phyloP scores from a whole-genome alignment of 495 filamentous ascomycete species.

The Rusavskia elegans region DNA sequence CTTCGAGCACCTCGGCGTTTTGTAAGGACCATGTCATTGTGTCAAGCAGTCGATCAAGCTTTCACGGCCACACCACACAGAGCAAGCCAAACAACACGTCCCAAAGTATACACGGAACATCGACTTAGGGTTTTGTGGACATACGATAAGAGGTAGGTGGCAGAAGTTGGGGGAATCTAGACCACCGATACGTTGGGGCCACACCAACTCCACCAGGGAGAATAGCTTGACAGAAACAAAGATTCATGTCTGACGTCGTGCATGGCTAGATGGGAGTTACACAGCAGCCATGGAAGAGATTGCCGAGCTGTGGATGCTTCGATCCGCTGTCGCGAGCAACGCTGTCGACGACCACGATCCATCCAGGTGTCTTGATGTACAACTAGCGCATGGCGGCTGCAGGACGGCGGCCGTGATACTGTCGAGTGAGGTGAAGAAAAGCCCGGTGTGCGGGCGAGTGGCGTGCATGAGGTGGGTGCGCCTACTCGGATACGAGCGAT shows the following conservation, averaged over 20 bases:
- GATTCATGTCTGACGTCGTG: not conserved
- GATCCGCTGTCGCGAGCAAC: not conserved
- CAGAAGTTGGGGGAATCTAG: not conserved
- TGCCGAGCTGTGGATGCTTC: not conserved
- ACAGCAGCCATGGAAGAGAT: not conserved
- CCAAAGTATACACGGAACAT: not conserved
- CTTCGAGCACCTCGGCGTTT: not conserved
- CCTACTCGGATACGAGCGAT: conserved; percentile 1
- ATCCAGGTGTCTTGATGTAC: not conserved
- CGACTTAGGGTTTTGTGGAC: not conserved
- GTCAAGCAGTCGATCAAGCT: not conserved
- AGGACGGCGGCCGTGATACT: not conserved
- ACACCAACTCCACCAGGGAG: not conserved
- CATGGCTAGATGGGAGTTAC: not conserved
- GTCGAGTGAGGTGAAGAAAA: not conserved
- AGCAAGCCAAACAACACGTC: not conserved
- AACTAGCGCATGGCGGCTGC: not conserved
- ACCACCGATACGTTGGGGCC: not conserved
- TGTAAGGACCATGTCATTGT: not conserved
- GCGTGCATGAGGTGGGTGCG: not conserved
- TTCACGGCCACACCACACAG: not conserved
- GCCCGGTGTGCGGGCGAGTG: not conserved
- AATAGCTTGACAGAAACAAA: not conserved
- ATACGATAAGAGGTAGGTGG: not conserved
- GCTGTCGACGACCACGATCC: not conserved